phyloP scores from a whole-genome alignment of 2,329 filamentous ascomycete genomes.

The Purpureocillium lavendulum region DNA sequence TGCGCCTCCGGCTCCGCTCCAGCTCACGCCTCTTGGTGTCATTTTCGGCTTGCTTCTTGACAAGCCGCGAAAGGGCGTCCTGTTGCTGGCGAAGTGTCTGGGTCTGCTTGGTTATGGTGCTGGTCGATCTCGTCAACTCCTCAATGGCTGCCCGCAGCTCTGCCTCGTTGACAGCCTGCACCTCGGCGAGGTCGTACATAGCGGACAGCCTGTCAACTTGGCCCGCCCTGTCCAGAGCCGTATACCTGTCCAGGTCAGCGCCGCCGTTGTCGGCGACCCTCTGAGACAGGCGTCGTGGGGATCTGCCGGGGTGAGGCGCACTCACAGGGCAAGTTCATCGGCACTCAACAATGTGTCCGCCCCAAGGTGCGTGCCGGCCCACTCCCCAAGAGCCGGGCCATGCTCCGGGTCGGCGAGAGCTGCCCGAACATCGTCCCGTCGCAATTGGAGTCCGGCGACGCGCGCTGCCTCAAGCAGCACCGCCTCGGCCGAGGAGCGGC shows the following conservation, averaged over 20 bases:
- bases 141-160: constrained; percentile 54
- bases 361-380: constrained; percentile 39
- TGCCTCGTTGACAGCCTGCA: constrained; percentile 46
- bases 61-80: constrained; percentile 45
- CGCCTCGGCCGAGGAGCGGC: constrained; percentile 20
- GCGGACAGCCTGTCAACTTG: constrained; percentile 36
- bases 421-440: constrained; percentile 27
- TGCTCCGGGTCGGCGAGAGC: constrained; percentile 25
- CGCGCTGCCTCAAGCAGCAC: constrained; percentile 23
- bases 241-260: constrained; percentile 33
- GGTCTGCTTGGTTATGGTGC: constrained; percentile 55
- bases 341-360: constrained; percentile 43
- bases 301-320: constrained; percentile 4
- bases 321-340: constrained; percentile 47
- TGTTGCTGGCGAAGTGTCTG: constrained; percentile 54
- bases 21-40: constrained; percentile 19
- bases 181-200: constrained; percentile 33
- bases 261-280: neutral
- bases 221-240: constrained; percentile 37
- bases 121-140: constrained; percentile 56
- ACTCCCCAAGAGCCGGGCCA: constrained; percentile 31
- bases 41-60: constrained; percentile 28
- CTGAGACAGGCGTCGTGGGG: neutral
- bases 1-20: constrained; percentile 17
- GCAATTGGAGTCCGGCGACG: constrained; percentile 20